These are phyloP conservation scores for Tieghemostelium lacteum DNA, from an alignment of 78 protist genomes.

Conservation along the genomic window DNA sequence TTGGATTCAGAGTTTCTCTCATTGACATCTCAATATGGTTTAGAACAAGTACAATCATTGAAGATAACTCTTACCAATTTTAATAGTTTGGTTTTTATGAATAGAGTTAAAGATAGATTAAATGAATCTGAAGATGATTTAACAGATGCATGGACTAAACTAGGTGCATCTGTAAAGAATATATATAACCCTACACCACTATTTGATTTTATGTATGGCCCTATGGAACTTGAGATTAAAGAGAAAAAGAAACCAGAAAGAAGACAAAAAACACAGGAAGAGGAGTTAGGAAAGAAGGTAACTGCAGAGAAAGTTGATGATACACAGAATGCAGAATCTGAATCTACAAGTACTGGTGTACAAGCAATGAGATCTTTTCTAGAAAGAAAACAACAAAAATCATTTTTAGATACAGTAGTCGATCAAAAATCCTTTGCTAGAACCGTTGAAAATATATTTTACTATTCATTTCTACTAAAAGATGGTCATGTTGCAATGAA, in stretches of 20 bases:
- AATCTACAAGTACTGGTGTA: slow-evolving; percentile 54
- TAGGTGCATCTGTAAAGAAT: neutral
- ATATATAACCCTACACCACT: neutral
- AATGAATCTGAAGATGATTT: neutral
- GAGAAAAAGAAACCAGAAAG: slow-evolving; percentile 4
- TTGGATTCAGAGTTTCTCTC: slow-evolving; percentile 57
- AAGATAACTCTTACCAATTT: slow-evolving; percentile 28
- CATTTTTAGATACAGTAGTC: slow-evolving; percentile 10
- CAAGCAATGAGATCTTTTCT: slow-evolving; percentile 18
- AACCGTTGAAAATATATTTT: slow-evolving; percentile 68
- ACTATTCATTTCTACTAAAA: slow-evolving; percentile 40
- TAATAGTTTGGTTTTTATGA: slow-evolving; percentile 25
- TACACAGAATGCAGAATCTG: neutral
- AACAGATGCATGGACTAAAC: neutral
- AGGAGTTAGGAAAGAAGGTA: slow-evolving; percentile 1
- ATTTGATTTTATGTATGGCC: slow-evolving; percentile 76
- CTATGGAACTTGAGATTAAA: slow-evolving; percentile 21
- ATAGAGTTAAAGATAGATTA: slow-evolving; percentile 11
- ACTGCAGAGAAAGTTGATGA: slow-evolving; percentile 24
- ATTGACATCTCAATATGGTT: slow-evolving; percentile 44
- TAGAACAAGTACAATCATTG: slow-evolving; percentile 50
- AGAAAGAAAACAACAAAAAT: slow-evolving; percentile 18
- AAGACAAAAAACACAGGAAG: slow-evolving; percentile 3
- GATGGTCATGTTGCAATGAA: slow-evolving; percentile 48
- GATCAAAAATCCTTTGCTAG: slow-evolving; percentile 28